Percentiles rank a stretch among this genome's conserved stretches.
Evolutionary conservation across 2,329 filamentous ascomycete species (phyloP).

Genomic region (Lecanicillium sp.): DNA sequence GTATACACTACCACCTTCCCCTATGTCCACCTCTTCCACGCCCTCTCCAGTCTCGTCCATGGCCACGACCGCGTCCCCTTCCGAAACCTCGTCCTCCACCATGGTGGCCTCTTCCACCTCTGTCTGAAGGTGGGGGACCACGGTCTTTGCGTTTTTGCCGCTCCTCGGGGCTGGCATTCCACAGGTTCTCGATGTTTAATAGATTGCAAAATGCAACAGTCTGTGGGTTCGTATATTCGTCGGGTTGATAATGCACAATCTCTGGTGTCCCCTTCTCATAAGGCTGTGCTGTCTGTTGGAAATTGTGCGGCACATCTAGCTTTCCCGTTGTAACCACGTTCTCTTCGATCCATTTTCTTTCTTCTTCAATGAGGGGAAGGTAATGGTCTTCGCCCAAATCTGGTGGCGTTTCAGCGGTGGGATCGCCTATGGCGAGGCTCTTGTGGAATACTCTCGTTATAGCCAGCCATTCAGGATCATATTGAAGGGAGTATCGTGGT

Average conservation of each 20-base stretch:
- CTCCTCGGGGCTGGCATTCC: slow-evolving; percentile 65
- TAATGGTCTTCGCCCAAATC: slow-evolving; percentile 66
- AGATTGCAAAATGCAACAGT: slow-evolving; percentile 75
- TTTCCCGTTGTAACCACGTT: slow-evolving; percentile 56
- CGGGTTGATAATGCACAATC: slow-evolving; percentile 53
- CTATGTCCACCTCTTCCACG: slow-evolving; percentile 6
- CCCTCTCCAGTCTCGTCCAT: slow-evolving; percentile 15
- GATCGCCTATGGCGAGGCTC: slow-evolving; percentile 56
- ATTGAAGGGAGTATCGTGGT: slow-evolving; percentile 54
- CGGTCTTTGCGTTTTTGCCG: slow-evolving; percentile 46
- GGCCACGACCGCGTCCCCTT: slow-evolving; percentile 20
- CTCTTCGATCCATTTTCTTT: slow-evolving; percentile 72
- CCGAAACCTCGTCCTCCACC: slow-evolving; percentile 27
- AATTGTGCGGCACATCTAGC: slow-evolving; percentile 69
- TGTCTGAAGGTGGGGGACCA: slow-evolving; percentile 40
- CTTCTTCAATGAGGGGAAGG: slow-evolving; percentile 54
- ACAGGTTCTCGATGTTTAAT: slow-evolving; percentile 68
- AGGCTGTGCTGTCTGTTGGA: slow-evolving; percentile 64
- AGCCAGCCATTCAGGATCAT: slow-evolving; percentile 92
- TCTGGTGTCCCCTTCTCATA: slow-evolving; percentile 52
- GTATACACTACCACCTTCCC: slow-evolving; percentile 10
- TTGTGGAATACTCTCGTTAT: slow-evolving; percentile 76
- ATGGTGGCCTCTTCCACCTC: slow-evolving; percentile 26
- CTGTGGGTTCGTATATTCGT: slow-evolving; percentile 82
- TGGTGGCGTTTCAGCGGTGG: slow-evolving; percentile 39